Evolutionary conservation across 257 asterid species (phyloP).

Genomic region (Solanum paucissectum): DNA sequence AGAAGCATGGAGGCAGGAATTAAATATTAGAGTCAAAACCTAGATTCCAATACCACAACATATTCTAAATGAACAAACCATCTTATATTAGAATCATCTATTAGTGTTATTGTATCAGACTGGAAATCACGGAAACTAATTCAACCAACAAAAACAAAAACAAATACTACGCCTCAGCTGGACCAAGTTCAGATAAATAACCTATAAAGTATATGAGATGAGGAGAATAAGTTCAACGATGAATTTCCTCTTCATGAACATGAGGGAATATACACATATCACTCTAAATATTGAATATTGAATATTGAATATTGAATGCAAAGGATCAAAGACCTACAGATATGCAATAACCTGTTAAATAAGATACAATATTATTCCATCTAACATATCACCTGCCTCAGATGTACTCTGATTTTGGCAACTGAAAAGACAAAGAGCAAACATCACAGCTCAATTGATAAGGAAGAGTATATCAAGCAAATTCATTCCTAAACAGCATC

Average conservation of each 20-base stretch:
- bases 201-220: not conserved
- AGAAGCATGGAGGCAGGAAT: not conserved
- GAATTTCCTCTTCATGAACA: not conserved
- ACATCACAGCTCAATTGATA: not conserved
- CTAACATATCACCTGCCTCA: slow-evolving; percentile 38
- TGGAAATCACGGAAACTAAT: not conserved
- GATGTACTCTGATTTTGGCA: slow-evolving; percentile 52
- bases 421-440: slow-evolving; percentile 22
- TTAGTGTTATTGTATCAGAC: not conserved
- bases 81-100: not conserved
- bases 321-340: not conserved
- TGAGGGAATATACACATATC: not conserved
- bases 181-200: not conserved
- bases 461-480: not conserved
- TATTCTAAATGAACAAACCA: not conserved
- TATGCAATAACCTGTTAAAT: not conserved
- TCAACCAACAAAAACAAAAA: not conserved
- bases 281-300: not conserved
- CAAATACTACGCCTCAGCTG: not conserved
- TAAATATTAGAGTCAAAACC: not conserved
- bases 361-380: not conserved
- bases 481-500: not conserved
- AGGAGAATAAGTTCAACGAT: not conserved
- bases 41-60: not conserved
- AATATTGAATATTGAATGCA: not conserved